phyloP scores from a whole-genome alignment of 805 yeast species.

The Candida ortonii region DNA sequence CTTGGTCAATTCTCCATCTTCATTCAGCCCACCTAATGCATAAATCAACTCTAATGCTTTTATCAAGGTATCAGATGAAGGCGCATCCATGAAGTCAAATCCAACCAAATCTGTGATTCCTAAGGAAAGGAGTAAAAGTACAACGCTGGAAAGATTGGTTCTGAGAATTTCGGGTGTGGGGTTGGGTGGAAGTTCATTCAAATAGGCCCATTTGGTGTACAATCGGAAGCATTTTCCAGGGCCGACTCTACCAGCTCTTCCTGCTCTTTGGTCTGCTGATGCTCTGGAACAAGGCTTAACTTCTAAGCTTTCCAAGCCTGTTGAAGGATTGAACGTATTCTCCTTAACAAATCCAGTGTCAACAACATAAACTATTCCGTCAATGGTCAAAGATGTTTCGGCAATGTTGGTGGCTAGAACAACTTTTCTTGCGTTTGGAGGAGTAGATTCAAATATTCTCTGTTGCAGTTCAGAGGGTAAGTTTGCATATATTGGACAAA shows the following conservation, averaged over 20 bases:
- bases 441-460: constrained; percentile 84
- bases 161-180: constrained; percentile 93
- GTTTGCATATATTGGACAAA: constrained; percentile 89
- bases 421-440: constrained; percentile 73
- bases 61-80: constrained; percentile 67
- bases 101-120: constrained; percentile 80
- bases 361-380: constrained; percentile 91
- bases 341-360: constrained; percentile 96
- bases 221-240: constrained; percentile 94
- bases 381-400: constrained; percentile 93
- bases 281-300: constrained; percentile 92
- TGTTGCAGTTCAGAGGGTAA: constrained; percentile 82
- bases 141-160: constrained; percentile 73
- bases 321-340: constrained; percentile 80
- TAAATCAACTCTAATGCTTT: constrained; percentile 80
- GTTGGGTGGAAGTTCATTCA: constrained; percentile 70
- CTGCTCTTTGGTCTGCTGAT: constrained; percentile 94
- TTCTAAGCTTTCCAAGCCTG: constrained; percentile 84
- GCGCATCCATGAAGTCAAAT: constrained; percentile 91
- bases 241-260: constrained; percentile 97
- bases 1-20: constrained; percentile 71
- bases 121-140: constrained; percentile 71
- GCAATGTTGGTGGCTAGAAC: constrained; percentile 96
- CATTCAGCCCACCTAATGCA: constrained; percentile 81
- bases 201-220: constrained; percentile 79